Evolutionary conservation across 2,329 filamentous ascomycete species (phyloP).

Genomic region (Metarhizium anisopliae): DNA sequence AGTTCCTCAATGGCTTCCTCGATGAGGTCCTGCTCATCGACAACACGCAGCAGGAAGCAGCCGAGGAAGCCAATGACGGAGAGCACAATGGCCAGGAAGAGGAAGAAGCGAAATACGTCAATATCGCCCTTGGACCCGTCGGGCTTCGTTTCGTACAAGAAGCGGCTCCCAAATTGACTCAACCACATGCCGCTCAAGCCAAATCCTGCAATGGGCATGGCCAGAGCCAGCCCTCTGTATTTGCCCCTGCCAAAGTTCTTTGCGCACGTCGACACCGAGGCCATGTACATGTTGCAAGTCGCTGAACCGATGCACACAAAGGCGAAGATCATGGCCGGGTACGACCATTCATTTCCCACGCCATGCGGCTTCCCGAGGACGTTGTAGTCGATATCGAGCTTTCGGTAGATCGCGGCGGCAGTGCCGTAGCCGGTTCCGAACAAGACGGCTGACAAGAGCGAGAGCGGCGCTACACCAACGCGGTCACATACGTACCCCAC

Average conservation of each 20-base stretch:
- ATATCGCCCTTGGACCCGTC: conserved; percentile 57
- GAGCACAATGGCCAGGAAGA: conserved; percentile 72
- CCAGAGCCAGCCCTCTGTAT: conserved; percentile 80
- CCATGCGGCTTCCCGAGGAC: conserved; percentile 24
- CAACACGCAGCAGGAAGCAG: conserved; percentile 62
- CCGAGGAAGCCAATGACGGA: conserved; percentile 64
- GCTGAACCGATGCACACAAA: conserved; percentile 77
- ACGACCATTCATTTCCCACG: conserved; percentile 52
- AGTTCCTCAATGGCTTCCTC: conserved; percentile 84
- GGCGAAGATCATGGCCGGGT: conserved; percentile 73
- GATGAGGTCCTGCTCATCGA: conserved; percentile 80
- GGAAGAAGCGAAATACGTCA: conserved; percentile 77
- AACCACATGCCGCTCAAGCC: conserved; percentile 94
- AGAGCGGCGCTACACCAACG: conserved; percentile 68
- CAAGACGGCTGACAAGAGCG: conserved; percentile 60
- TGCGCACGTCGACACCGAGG: conserved; percentile 86
- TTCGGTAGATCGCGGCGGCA: conserved; percentile 67
- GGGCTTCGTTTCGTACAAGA: conserved; percentile 61
- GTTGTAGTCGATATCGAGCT: conserved; percentile 37
- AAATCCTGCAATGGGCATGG: conserved; percentile 84
- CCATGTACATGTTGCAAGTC: conserved; percentile 83
- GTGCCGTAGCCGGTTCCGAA: conserved; percentile 78
- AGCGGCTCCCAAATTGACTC: conserved; percentile 73
- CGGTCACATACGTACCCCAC: conserved; percentile 91
- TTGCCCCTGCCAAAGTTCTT: conserved; percentile 94